Evolutionary conservation across 1,284 basidiomycete species (phyloP).

Genomic region (Earliella scabrosa): DNA sequence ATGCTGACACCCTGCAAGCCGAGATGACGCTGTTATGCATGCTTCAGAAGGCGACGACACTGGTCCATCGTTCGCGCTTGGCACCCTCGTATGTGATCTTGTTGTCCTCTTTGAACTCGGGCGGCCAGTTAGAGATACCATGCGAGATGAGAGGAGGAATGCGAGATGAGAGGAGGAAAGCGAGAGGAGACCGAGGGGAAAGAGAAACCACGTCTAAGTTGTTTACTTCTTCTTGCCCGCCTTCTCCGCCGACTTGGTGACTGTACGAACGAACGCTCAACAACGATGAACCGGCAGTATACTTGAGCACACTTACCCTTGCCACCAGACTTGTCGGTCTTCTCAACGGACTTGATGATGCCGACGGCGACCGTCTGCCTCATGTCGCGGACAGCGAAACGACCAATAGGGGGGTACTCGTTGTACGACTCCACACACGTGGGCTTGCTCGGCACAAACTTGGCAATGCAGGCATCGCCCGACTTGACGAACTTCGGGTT

Average conservation of each 20-base stretch:
- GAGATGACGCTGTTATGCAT: too few species aligned
- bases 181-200: slow-evolving; percentile 50
- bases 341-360: slow-evolving; percentile 96
- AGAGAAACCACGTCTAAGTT: slow-evolving; percentile 49
- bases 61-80: too few species aligned
- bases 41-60: too few species aligned
- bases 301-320: slow-evolving; percentile 65
- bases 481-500: slow-evolving; percentile 97
- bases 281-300: slow-evolving; percentile 9
- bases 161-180: too few species aligned
- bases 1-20: too few species aligned
- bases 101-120: too few species aligned
- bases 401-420: slow-evolving; percentile 99
- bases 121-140: slow-evolving; percentile 52
- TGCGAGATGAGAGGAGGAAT: slow-evolving; percentile 41
- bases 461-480: slow-evolving; percentile 96
- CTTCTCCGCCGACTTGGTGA: slow-evolving; percentile 96
- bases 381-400: slow-evolving; percentile 99
- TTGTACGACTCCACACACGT: slow-evolving; percentile 99
- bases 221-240: slow-evolving; percentile 94
- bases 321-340: slow-evolving; percentile 85
- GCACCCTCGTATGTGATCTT: too few species aligned
- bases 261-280: slow-evolving; percentile 45
- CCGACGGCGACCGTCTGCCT: slow-evolving; percentile 97
- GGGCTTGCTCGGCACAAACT: slow-evolving; percentile 96